Conservation (phyloP, 352 stramenopile genomes). For the Phytophthora parvispora region DNA sequence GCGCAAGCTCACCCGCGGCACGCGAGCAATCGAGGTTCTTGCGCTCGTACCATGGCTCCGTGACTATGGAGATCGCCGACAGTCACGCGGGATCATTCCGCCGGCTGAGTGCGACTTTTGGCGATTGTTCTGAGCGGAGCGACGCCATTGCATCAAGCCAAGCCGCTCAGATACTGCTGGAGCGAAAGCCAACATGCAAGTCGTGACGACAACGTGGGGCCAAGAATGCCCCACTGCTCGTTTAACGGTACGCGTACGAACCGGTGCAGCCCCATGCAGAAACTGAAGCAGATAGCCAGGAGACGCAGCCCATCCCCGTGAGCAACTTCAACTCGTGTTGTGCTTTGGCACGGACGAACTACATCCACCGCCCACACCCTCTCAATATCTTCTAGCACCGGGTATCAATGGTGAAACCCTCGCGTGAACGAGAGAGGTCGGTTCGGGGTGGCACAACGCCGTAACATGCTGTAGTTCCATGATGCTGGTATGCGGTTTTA, state of each 20-base stretch:
- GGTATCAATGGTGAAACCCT: too few species aligned
- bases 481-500: background rate
- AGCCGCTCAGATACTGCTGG: background rate
- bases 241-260: background rate
- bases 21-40: conserved; percentile 25
- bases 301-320: background rate
- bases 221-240: background rate
- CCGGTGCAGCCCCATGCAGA: conserved; percentile 7
- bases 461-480: background rate
- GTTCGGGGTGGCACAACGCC: too few species aligned
- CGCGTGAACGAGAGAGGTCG: too few species aligned
- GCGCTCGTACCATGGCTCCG: background rate
- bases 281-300: conserved; percentile 10
- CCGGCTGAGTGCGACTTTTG: conserved; percentile 21
- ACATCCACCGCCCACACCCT: background rate
- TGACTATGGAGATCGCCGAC: background rate
- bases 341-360: background rate
- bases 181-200: background rate
- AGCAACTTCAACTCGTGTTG: background rate
- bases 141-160: background rate
- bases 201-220: background rate
- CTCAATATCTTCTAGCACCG: too few species aligned
- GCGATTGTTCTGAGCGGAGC: background rate
- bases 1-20: conserved; percentile 35
- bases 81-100: conserved; percentile 28